Evolutionary conservation across 2,329 filamentous ascomycete genomes (phyloP), one percentile per base, ranked within the genome.

Genomic region (Bipolaris victoriae): DNA sequence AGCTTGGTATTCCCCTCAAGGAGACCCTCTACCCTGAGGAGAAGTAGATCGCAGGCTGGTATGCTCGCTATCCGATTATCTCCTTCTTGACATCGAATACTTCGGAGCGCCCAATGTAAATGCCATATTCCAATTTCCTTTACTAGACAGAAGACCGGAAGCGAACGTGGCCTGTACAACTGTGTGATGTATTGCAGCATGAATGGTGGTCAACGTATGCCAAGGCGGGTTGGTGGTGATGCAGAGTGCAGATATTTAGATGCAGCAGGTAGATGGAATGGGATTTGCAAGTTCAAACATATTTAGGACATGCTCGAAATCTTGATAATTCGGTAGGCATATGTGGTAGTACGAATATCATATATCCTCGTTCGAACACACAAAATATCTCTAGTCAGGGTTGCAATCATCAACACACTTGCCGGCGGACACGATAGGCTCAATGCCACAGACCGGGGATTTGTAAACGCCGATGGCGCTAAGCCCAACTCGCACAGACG

Each of bases 1-100:
- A 98, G 84, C 88, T 98, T 64, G 94, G 94, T 71, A 87, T 98
- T 72, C 83, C 87, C 67, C 86, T 97, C 72, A 96, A 95, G 85
- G 94, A 98, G 85, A 88, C 91, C 74, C 84, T 98, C 79, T 98
- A 92, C 82, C 92, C 94, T 62, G 79, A 84, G 20, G 66, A 72
- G 59, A 73, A 70, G 62, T 74, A 74, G 61, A 66, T 26, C 40
- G 58, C 53, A 61, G 55, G 53, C 47, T 52, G 55, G 44, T 49
- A 52, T 51, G 49, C 47, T 54, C 50, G 57, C 52, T 52, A 46
- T 63, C 49, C 52, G 53, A 60, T 46, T 45, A 56, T 55, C 40
- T 43, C 41, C 45, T 50, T 45, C 48, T 55, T 63, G 47, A 61
- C 48, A 55, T 49, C 47, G 55, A 64, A 60, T 52, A 50, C 49